phyloP scores from a whole-genome alignment of 768 basidiomycete genomes.

The Leccinum subgranulosum region DNA sequence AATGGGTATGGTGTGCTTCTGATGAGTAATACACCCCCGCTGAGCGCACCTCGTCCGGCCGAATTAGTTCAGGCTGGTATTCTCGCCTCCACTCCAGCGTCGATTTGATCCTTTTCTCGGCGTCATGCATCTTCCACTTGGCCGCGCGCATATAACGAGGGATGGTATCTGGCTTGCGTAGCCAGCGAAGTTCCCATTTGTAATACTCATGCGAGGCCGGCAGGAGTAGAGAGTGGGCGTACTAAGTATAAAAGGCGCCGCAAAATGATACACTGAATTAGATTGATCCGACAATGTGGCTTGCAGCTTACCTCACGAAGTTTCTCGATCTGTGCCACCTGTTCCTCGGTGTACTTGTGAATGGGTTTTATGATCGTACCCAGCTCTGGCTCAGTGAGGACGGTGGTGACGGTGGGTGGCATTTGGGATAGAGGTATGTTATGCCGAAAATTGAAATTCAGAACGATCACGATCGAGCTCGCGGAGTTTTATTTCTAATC shows the following conservation, averaged over 20 bases:
- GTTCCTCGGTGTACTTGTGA: conserved; percentile 60
- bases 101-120: conserved; percentile 70
- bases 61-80: conserved; percentile 80
- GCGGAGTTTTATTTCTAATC: conserved; percentile 16
- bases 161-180: conserved; percentile 60
- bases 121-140: conserved; percentile 79
- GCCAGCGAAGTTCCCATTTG: conserved; percentile 76
- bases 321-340: conserved; percentile 54
- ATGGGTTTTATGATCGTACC: conserved; percentile 53
- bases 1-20: background rate
- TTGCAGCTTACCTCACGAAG: conserved; percentile 53
- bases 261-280: background rate
- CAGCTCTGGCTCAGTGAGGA: conserved; percentile 55
- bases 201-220: conserved; percentile 69
- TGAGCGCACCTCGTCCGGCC: conserved; percentile 60
- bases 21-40: conserved; percentile 5
- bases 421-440: conserved; percentile 23
- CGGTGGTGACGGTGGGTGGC: conserved; percentile 37
- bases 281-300: background rate
- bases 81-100: conserved; percentile 86
- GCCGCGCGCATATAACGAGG: conserved; percentile 80
- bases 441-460: background rate
- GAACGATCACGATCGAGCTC: background rate
- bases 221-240: conserved; percentile 60
- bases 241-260: conserved; percentile 18